Evolutionary conservation across 1,139 yeast genomes (phyloP).

Genomic region (Hyphopichia fennica): DNA sequence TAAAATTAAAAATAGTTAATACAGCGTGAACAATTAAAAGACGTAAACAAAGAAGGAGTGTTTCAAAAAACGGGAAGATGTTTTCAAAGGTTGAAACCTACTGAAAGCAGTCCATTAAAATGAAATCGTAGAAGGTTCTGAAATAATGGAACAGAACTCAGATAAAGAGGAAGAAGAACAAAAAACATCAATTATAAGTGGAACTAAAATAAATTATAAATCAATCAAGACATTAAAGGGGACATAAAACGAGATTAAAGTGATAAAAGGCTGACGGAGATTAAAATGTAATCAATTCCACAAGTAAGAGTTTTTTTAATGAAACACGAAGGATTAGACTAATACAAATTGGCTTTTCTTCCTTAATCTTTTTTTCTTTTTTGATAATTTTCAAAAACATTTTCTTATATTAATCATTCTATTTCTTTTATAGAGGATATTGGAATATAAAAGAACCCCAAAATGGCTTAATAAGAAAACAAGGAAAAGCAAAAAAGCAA

Average conservation of each 20-base stretch:
- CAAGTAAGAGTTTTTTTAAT: too few species aligned
- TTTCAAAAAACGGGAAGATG: slow-evolving; percentile 13
- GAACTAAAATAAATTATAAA: slow-evolving; percentile 7
- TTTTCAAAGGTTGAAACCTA: slow-evolving; percentile 3
- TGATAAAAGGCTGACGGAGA: not conserved
- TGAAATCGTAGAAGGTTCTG: not conserved
- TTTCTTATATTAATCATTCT: not conserved
- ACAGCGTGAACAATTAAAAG: not conserved
- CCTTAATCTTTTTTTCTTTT: too few species aligned
- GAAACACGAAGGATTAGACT: not conserved
- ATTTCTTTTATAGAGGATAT: not conserved
- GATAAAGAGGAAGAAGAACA: slow-evolving; percentile 6
- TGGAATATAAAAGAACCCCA: slow-evolving; percentile 1
- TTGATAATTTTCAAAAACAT: not conserved
- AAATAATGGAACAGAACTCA: slow-evolving; percentile 2
- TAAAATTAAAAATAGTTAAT: too few species aligned
- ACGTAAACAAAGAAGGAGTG: not conserved
- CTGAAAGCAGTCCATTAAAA: not conserved
- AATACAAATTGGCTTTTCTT: too few species aligned
- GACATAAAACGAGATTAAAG: not conserved
- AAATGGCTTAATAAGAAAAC: not conserved
- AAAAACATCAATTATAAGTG: slow-evolving; percentile 5
- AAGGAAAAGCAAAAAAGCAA: not conserved
- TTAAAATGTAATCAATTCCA: too few species aligned
- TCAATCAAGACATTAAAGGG: not conserved